A percentile compares a stretch with the other conserved stretches of the same genome.
Conservation (phyloP, 2,329 filamentous ascomycete species). For the Ambrosiella cleistominuta region DNA sequence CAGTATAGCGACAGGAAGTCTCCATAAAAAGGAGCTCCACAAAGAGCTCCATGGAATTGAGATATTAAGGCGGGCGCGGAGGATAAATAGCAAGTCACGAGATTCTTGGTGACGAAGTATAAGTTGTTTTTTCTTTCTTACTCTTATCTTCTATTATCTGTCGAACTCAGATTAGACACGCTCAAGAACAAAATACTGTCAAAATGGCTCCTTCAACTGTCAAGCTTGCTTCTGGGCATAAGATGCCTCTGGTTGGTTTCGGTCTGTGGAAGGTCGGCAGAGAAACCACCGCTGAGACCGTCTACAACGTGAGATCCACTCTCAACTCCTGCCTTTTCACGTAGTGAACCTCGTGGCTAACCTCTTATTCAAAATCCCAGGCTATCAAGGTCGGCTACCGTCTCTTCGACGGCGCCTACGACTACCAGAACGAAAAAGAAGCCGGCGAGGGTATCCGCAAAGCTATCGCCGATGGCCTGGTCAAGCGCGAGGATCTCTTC, state of each 20-base stretch:
- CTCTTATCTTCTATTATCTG: background rate
- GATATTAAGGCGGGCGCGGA: too few relatives aligned
- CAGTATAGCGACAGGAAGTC: background rate
- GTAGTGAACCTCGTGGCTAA: background rate
- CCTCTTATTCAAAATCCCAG: background rate
- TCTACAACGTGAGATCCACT: constrained; percentile 41
- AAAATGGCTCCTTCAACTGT: constrained; percentile 20
- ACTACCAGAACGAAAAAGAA: constrained; percentile 72
- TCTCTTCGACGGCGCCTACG: constrained; percentile 43
- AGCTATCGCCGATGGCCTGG: constrained; percentile 56
- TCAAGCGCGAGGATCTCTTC: constrained; percentile 63
- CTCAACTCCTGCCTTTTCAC: background rate
- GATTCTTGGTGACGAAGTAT: too few relatives aligned
- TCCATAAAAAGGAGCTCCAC: background rate
- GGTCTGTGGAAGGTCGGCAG: constrained; percentile 74
- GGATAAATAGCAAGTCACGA: too few relatives aligned
- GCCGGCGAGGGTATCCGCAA: constrained; percentile 59
- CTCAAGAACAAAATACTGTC: background rate
- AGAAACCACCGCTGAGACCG: constrained; percentile 51
- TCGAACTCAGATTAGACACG: too few relatives aligned
- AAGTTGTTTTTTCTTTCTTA: too few relatives aligned
- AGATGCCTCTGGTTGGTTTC: constrained; percentile 63
- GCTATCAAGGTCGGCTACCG: constrained; percentile 47
- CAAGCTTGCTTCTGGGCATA: constrained; percentile 46
- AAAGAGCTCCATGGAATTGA: too few relatives aligned